Conservation (phyloP, 306 rosid genomes). For the Vigna radiata region DNA sequence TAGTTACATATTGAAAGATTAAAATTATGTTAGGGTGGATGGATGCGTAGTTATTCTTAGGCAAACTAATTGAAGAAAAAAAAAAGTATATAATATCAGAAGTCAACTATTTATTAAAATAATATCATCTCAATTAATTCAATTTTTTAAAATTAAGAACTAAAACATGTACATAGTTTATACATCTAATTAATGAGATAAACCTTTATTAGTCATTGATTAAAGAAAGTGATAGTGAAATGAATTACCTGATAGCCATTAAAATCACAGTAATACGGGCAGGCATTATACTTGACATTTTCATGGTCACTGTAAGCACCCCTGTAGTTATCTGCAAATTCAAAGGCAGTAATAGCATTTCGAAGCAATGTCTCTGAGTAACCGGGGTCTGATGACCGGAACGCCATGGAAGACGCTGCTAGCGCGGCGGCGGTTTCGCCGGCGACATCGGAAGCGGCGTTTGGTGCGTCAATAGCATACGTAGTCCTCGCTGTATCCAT, state of each 20-base stretch:
- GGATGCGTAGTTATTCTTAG: no score
- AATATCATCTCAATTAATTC: background rate
- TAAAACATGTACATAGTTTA: no score
- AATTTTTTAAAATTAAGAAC: background rate
- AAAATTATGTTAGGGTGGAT: no score
- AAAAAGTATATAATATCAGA: no score
- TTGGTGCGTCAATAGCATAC: slow-evolving; percentile 89
- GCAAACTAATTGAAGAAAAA: no score
- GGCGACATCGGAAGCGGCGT: slow-evolving; percentile 86
- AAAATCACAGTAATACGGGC: slow-evolving; percentile 93
- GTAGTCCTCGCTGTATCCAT: slow-evolving; percentile 85
- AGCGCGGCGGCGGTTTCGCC: slow-evolving; percentile 91
- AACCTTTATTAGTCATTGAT: background rate
- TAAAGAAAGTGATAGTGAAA: background rate
- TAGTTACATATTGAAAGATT: background rate
- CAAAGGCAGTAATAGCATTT: slow-evolving; percentile 74
- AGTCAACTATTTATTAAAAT: no score
- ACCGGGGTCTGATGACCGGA: slow-evolving; percentile 69
- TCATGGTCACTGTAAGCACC: slow-evolving; percentile 93
- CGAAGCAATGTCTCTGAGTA: slow-evolving; percentile 73
- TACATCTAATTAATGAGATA: background rate
- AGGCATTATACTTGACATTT: slow-evolving; percentile 66
- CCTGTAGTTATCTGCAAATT: slow-evolving; percentile 74
- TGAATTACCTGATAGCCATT: slow-evolving; percentile 81
- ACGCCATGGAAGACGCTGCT: slow-evolving; percentile 81